A percentile compares a stretch with the other conserved stretches of the same genome.
These are phyloP conservation scores for Penicillium sclerotigenum DNA, from an alignment of 2,329 filamentous ascomycete genomes.

Conservation along the genomic window DNA sequence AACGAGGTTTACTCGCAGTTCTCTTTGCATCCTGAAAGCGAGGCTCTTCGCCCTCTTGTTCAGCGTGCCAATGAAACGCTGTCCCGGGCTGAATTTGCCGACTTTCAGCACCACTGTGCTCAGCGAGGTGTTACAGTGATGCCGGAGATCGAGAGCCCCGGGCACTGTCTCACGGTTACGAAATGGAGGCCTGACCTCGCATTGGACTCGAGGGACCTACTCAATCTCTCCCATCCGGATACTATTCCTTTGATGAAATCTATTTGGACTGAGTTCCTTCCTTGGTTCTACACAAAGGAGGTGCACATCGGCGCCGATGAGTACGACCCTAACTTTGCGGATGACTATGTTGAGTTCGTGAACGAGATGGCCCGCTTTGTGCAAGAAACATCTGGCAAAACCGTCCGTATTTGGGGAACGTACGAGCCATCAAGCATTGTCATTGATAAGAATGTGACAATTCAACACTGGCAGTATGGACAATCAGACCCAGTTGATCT, in stretches of 20 bases:
- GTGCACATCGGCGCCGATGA: conserved; percentile 59
- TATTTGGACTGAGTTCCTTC: conserved; percentile 56
- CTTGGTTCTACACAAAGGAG: conserved; percentile 56
- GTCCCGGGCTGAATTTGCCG: conserved; percentile 50
- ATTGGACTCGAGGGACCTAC: conserved; percentile 49
- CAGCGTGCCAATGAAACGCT: conserved; percentile 56
- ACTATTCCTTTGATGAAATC: conserved; percentile 53
- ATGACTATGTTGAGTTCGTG: conserved; percentile 54
- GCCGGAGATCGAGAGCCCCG: conserved; percentile 60
- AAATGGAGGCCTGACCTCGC: conserved; percentile 60
- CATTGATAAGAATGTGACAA: conserved; percentile 46
- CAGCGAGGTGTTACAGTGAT: conserved; percentile 56
- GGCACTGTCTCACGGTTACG: conserved; percentile 55
- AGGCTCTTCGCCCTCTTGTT: conserved; percentile 50
- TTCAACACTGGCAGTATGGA: conserved; percentile 57
- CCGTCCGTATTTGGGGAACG: conserved; percentile 56
- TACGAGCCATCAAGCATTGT: conserved; percentile 47
- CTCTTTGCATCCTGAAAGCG: conserved; percentile 51
- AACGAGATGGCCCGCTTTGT: conserved; percentile 52
- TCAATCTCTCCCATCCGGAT: conserved; percentile 56
- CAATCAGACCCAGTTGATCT: conserved; percentile 52
- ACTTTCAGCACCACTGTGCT: conserved; percentile 53
- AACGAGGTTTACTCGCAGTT: conserved; percentile 56
- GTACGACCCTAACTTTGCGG: conserved; percentile 46
- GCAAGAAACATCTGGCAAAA: conserved; percentile 41